Evolutionary conservation across 2,329 filamentous ascomycete species (phyloP), one percentile per base, ranked within the genome.

Genomic region (Gliomastix tumulicola): DNA sequence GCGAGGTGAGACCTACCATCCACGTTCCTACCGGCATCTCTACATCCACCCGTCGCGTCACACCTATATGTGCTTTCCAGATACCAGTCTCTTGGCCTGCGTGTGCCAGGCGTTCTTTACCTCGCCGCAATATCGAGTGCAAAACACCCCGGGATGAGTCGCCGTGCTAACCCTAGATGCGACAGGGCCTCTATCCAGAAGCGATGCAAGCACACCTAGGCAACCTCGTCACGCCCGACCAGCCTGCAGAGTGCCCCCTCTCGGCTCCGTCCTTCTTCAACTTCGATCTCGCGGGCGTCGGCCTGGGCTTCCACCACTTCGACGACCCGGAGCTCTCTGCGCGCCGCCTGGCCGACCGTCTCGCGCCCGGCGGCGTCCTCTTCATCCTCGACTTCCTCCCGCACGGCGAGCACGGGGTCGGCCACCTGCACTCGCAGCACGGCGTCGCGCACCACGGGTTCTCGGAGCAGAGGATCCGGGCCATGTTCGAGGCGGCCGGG

Each of bases 271-370:
- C 46, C 19, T 52, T 53, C 32, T 40, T 34, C 35, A 32, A 40
- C 15, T 62, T 62, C 32, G 59, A 62, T 33, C 32, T 56, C 5
- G 47, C 50, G 5, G 47, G 54, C 20, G 60, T 61, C 38, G 53
- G 51, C 6, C 48, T 59, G 46, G 56, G 58, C 1, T 53, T 62
- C 3, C 59, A 62, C 30, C 59, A 63, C 32, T 49, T 62, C 10
- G 41, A 52, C 5, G 47, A 60, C 21, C 42, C 49, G 0, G 42
- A 44, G 1, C 37, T 34, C 3, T 53, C 60, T 45, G 38, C 60
- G 4, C 16, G 32, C 1, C 46, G 44, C 8, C 50, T 62, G 4
- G 44, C 51, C 2, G 46, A 49, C 19, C 42, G 55, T 3, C 43
- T 63, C 3, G 39, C 39, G 9, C 44, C 48, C 1, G 56, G 54